Percentiles rank a stretch among this genome's conserved stretches.
These are phyloP conservation scores for Nectriaceae sp. DNA, from an alignment of 2,329 filamentous ascomycete species.

Conservation along the genomic window DNA sequence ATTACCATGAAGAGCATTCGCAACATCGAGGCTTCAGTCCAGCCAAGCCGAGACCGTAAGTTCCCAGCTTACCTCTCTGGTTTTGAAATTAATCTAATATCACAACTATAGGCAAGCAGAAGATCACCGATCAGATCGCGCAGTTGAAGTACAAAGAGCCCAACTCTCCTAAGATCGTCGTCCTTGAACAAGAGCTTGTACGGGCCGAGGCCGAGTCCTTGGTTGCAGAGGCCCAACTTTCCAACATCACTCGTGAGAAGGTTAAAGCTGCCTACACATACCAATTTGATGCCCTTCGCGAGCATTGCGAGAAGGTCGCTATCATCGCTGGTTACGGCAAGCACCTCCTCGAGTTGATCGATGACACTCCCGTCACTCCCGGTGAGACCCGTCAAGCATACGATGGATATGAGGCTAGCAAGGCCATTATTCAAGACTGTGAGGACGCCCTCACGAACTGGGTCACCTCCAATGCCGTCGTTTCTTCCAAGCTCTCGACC, in stretches of 20 bases:
- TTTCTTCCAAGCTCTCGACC: conserved; percentile 83
- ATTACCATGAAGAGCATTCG: conserved; percentile 99
- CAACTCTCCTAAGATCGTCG: conserved; percentile 95
- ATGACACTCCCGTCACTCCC: conserved; percentile 95
- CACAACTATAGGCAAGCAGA: conserved; percentile 77
- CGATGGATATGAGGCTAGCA: conserved; percentile 97
- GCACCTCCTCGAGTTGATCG: conserved; percentile 94
- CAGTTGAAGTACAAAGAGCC: conserved; percentile 99
- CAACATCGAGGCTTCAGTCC: conserved; percentile 97
- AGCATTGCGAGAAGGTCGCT: conserved; percentile 97
- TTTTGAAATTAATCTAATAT: not conserved
- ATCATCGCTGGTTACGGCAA: conserved; percentile 98
- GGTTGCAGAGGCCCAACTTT: conserved; percentile 95
- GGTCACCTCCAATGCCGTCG: conserved; percentile 87
- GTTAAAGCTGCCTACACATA: conserved; percentile 98
- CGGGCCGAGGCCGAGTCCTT: conserved; percentile 98
- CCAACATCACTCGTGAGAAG: conserved; percentile 99
- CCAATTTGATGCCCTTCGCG: conserved; percentile 95
- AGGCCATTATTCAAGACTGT: conserved; percentile 98
- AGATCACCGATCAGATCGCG: conserved; percentile 98
- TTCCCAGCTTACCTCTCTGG: conserved; percentile 15
- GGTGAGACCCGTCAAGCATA: conserved; percentile 95
- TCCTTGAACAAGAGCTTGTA: conserved; percentile 97
- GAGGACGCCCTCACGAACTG: conserved; percentile 97
- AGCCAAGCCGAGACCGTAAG: conserved; percentile 95